Base-by-base conservation (phyloP, 139 green algal genomes). In the Pedinophyceae sp. region DNA sequence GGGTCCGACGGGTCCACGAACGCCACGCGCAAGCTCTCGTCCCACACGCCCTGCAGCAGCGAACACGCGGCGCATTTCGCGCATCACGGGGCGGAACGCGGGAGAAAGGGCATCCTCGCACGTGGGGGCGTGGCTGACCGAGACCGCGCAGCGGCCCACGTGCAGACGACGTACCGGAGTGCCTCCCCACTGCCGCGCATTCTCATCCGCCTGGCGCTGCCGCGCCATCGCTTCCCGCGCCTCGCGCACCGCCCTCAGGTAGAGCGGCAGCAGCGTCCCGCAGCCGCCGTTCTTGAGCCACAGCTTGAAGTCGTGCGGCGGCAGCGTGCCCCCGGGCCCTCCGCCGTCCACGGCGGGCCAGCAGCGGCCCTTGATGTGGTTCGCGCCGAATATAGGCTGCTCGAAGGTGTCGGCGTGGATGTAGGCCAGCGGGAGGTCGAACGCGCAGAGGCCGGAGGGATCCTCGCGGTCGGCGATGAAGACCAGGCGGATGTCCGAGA, bases 331-430 rank as follows among this genome's bases (percentile, higher is more conserved):
- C 2, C 51, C 48, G 3, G 79, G 81, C 3, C 79, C 79, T 3
- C 77, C 79, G 16, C 62, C 74, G 22, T 68, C 43, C 30, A 64
- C 58, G 18, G 74, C 75, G 4, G 78, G 66, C 70, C 69, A 41
- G 29, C 22, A 49, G 55, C 39, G 17, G 75, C 83, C 85, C 65
- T 66, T 60, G 2, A 96, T 59, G 73, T 96, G 91, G 68, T 96
- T 96, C 74, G 77, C 86, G 1, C 66, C 72, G 30, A 95, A 93
- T 27, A 95, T 95, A n/a, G 87, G 87, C 62, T 95, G 87, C 61
- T 85, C 82, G 54, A 96, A 84, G 34, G 81, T 76, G 48, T 93
- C 83, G 25, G 74, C 72, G 0, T 45, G 62, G 2, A 95, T 70
- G 70, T 93, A 96, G 0, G 77, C 61, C 19, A 94, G 64, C 2